A percentile compares a stretch with the other conserved stretches of the same genome.
Evolutionary conservation across 495 filamentous ascomycete genomes (phyloP).

Genomic region (Penicillium nucicola): DNA sequence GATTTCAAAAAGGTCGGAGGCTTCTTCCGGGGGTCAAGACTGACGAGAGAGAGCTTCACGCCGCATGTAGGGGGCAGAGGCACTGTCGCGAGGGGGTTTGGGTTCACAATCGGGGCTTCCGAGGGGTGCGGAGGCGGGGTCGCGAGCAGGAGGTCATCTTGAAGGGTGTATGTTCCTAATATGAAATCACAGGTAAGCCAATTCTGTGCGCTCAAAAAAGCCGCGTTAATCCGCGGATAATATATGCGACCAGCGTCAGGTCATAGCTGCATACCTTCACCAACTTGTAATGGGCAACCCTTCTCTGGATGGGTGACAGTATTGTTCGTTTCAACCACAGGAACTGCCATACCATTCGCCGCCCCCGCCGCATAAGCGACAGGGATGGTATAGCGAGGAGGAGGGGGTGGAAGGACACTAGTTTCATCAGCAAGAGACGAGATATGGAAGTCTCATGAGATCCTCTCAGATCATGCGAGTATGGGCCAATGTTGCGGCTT

Average conservation of each 20-base stretch:
- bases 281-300: constrained; percentile 71
- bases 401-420: constrained; percentile 81
- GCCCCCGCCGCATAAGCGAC: constrained; percentile 63
- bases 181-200: constrained; percentile 17
- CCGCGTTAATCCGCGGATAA: not conserved
- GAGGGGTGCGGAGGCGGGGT: constrained; percentile 94
- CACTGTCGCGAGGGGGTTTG: constrained; percentile 84
- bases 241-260: not conserved
- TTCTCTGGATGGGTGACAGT: constrained; percentile 74
- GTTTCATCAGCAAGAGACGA: constrained; percentile 14
- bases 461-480: not conserved
- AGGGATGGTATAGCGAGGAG: constrained; percentile 74
- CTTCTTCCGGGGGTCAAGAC: constrained; percentile 58
- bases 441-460: not conserved
- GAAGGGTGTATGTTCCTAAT: constrained; percentile 81
- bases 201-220: not conserved
- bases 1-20: constrained; percentile 49
- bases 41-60: constrained; percentile 79
- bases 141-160: constrained; percentile 86
- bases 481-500: not conserved
- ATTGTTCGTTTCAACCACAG: constrained; percentile 90
- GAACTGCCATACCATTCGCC: constrained; percentile 58
- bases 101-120: constrained; percentile 78
- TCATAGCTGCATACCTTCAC: constrained; percentile 64
- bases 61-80: constrained; percentile 77